Evolutionary conservation across 345 rosid genomes (phyloP), one percentile per base, ranked within the genome.

Genomic region (Clarkia xantiana): DNA sequence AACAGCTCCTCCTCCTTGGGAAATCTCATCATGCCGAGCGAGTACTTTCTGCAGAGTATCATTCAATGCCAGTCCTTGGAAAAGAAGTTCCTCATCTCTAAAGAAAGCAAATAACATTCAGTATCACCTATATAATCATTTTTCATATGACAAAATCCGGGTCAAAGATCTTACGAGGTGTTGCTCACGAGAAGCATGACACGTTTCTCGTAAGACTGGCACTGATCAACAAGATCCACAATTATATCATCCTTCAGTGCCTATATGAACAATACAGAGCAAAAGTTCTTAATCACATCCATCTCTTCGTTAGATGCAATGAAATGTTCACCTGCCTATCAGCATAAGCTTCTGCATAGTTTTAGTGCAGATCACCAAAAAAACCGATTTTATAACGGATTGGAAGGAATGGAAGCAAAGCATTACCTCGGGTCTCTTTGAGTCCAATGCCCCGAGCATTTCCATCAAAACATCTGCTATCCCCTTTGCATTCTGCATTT

Each of bases 201-300:
- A 57, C 93, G 93, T 46, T 78, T 78, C 59, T 81, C 93, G 70
- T 86, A 91, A 56, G 82, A 77, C 53, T 83, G 85, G 53, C 98
- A 91, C 67, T 91, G 96, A 53, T 84, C 98, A 10, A 84, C 96
- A 62, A 91, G 85, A 55, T 91, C 98, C 57, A 86, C 81, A 51
- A 91, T 80, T 61, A 91, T 62, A 64, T 91, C 98, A 66, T 91
- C 74, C 71, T 81, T 91, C 64, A 84, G 41, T 38, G 77, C 85
- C 98, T 91, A 82, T 55, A 64, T 14, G 13, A 19, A 18, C 14
- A 36, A 11, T 34, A 7, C n/a, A 29, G n/a, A 2, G 36, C 8
- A 14, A 18, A 34, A 14, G 36, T 29, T 29, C 36, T 29, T 0
- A 29, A 29, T 29, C 36, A 22, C 5, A 22, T 22, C 25, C 25